Evolutionary conservation across 352 stramenopile species (phyloP).

Genomic region (Thalassiosira exigua): DNA sequence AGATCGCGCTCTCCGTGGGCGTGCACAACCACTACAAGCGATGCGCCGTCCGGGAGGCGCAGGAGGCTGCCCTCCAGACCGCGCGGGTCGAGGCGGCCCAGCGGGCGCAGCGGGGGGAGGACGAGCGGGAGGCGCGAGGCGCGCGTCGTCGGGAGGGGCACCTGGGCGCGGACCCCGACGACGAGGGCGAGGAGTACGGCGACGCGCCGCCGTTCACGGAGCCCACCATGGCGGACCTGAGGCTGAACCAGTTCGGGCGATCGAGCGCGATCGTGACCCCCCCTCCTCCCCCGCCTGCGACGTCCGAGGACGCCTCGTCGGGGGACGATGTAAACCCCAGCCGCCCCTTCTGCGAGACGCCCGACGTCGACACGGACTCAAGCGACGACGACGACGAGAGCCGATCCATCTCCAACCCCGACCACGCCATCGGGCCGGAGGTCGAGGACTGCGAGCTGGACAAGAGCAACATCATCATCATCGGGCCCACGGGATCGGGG

Average conservation of each 20-base stretch:
- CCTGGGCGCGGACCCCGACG: constrained; percentile 24
- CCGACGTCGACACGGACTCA: neutral
- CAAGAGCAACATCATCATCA: constrained; percentile 97
- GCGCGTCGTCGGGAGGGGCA: constrained; percentile 34
- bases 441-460: constrained; percentile 93
- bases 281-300: neutral
- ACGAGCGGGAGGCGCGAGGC: neutral
- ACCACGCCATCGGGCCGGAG: constrained; percentile 64
- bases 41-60: constrained; percentile 80
- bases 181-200: constrained; percentile 5
- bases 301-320: neutral
- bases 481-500: constrained; percentile 94
- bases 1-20: constrained; percentile 94
- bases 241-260: constrained; percentile 75
- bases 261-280: constrained; percentile 15
- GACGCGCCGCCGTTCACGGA: constrained; percentile 28
- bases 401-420: constrained; percentile 50
- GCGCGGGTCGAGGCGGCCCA: constrained; percentile 33
- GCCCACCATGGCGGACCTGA: constrained; percentile 64
- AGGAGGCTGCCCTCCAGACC: constrained; percentile 54
- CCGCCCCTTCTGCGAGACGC: constrained; percentile 23
- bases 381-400: constrained; percentile 18
- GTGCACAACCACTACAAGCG: constrained; percentile 99
- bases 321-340: neutral
- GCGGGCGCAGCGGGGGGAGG: constrained; percentile 13